Base-by-base conservation (phyloP, 306 rosid genomes). In the Fragaria iinumae region DNA sequence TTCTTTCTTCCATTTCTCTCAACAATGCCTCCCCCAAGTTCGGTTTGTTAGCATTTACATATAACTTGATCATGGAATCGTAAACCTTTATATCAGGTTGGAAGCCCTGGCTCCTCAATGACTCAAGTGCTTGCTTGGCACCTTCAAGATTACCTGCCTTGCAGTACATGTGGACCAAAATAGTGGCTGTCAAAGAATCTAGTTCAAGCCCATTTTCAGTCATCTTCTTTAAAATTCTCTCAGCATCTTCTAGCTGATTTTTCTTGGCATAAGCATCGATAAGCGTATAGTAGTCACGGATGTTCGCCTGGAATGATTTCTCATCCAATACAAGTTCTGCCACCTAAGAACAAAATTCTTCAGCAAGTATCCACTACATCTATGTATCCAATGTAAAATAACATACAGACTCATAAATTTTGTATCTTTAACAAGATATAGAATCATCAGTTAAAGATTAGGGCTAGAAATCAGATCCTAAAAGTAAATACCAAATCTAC, bases 121-220 rank as follows among this genome's bases (percentile, higher is more conserved):
- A 60, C 78, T 87, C 85, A 72, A 88, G 92, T 57, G 91, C 96
- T 83, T 86, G 84, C 73, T 82, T 82, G 20, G 96, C 93, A 11
- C 84, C 70, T 27, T 81, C 90, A 77, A 88, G 74, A 87, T 90
- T 86, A 34, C 97, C 97, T 53, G 45, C 93, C 86, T 84, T 90
- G 89, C 91, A 67, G 77, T 95, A 92, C 97, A 92, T 87, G 86
- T 88, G 96, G 74, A 89, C 88, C 86, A 89, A 78, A 27, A 64
- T 73, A 53, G 76, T 80, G 80, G 87, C 81, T 20, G 85, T 89
- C 34, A 89, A 72, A 59, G 88, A 75, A 87, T 95, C 97, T 11
- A 85, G 86, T 16, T 43, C 13, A 27, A 89, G 48, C 63, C 88
- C 92, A 36, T 86, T 88, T 83, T 95, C 91, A 17, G 77, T 86